Percentiles rank a stretch among this genome's conserved stretches.
Evolutionary conservation across 1,284 basidiomycete species (phyloP).

Genomic region (Inonotus obliquus): DNA sequence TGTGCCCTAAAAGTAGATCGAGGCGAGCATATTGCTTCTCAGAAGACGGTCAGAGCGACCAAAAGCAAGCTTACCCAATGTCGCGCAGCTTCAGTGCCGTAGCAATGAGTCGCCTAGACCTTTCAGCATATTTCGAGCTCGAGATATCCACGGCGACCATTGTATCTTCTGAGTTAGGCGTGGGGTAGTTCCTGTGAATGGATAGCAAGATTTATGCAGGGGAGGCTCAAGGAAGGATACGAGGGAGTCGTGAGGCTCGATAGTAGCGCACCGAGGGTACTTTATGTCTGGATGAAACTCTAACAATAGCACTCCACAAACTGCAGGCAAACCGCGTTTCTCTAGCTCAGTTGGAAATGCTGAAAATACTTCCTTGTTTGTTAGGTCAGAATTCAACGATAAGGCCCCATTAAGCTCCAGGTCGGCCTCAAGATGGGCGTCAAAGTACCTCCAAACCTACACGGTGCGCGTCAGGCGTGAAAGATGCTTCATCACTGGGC

Average conservation of each 20-base stretch:
- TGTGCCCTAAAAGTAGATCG: constrained; percentile 16
- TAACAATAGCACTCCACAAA: too few relatives aligned
- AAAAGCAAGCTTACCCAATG: constrained; percentile 6
- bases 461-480: too few relatives aligned
- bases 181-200: background rate
- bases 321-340: too few relatives aligned
- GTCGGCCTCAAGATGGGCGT: too few relatives aligned
- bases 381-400: too few relatives aligned
- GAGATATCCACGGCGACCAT: background rate
- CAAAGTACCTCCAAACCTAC: too few relatives aligned
- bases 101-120: constrained; percentile 1
- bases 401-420: too few relatives aligned
- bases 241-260: background rate
- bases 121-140: constrained; percentile 4
- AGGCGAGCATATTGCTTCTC: background rate
- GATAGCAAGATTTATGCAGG: background rate
- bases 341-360: too few relatives aligned
- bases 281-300: too few relatives aligned
- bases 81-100: constrained; percentile 13
- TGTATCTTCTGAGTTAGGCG: background rate
- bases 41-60: background rate
- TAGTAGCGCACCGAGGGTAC: too few relatives aligned
- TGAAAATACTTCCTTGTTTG: too few relatives aligned
- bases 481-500: too few relatives aligned
- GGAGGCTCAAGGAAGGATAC: background rate